Percentiles rank a stretch among this genome's conserved stretches.
Evolutionary conservation across 164 flowering plant species (phyloP).

Genomic region (Magnolia officinalis): DNA sequence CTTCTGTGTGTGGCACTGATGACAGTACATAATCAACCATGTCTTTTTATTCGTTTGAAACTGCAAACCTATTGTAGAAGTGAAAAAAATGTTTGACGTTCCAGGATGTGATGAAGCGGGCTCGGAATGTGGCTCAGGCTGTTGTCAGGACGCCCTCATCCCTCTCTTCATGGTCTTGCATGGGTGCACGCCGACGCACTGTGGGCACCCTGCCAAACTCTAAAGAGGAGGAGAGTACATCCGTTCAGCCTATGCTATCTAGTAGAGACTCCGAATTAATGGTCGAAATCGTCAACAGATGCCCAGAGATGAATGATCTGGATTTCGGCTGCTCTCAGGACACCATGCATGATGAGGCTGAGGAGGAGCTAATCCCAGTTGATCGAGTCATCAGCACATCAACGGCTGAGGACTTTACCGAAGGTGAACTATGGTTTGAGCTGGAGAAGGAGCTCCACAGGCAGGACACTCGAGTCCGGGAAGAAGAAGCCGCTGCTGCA

Average conservation of each 20-base stretch:
- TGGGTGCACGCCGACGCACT: conserved; percentile 79
- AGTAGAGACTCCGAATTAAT: conserved; percentile 32
- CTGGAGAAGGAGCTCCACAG: conserved; percentile 75
- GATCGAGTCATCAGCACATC: conserved; percentile 31
- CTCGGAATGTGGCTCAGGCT: conserved; percentile 86
- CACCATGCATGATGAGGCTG: conserved; percentile 44
- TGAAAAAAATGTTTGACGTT: not conserved
- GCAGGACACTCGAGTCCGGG: conserved; percentile 39
- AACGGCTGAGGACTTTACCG: conserved; percentile 52
- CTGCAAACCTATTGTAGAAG: not conserved
- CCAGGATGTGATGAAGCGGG: conserved; percentile 88
- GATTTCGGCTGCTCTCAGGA: conserved; percentile 28
- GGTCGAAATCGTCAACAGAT: conserved; percentile 25
- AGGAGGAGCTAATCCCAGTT: conserved; percentile 38
- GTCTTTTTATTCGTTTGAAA: not conserved
- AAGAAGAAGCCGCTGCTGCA: conserved; percentile 67
- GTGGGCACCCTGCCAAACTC: conserved; percentile 31
- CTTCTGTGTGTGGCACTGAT: too few relatives aligned
- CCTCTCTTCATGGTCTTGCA: conserved; percentile 83
- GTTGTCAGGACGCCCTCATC: conserved; percentile 79
- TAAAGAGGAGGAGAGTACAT: conserved; percentile 35
- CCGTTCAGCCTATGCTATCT: conserved; percentile 40
- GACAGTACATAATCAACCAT: too few relatives aligned
- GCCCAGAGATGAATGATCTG: conserved; percentile 14
- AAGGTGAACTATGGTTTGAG: conserved; percentile 78